A percentile compares a stretch with the other conserved stretches of the same genome.
phyloP scores from a whole-genome alignment of 176 grass and related monocot genomes.

The Sorghum bicolor region Sorghum_bicolor_NCBIv3 NC_012872.2:70752001-70752500 shows the following conservation, averaged over 20 bases:
- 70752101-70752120: not conserved
- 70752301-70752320: not conserved
- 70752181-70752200: slow-evolving; percentile 25
- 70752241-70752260: not conserved
- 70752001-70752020: not conserved
- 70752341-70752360: slow-evolving; percentile 2
- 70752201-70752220: slow-evolving; percentile 36
- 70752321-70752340: not conserved
- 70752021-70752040: not conserved
- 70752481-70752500: not conserved
- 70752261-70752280: not conserved
- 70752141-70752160: slow-evolving; percentile 41
- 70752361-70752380: not conserved
- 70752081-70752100: not conserved
- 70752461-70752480: not conserved
- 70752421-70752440: not conserved
- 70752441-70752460: not conserved
- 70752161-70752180: slow-evolving; percentile 38
- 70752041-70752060: not conserved
- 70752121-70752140: not conserved
- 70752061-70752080: not conserved
- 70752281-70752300: not conserved
- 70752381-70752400: slow-evolving; percentile 27
- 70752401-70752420: slow-evolving; percentile 26
- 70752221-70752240: slow-evolving; percentile 19